Evolutionary conservation across 2,329 filamentous ascomycete species (phyloP), one percentile per base, ranked within the genome.

Genomic region (Fusarium albosuccineum): DNA sequence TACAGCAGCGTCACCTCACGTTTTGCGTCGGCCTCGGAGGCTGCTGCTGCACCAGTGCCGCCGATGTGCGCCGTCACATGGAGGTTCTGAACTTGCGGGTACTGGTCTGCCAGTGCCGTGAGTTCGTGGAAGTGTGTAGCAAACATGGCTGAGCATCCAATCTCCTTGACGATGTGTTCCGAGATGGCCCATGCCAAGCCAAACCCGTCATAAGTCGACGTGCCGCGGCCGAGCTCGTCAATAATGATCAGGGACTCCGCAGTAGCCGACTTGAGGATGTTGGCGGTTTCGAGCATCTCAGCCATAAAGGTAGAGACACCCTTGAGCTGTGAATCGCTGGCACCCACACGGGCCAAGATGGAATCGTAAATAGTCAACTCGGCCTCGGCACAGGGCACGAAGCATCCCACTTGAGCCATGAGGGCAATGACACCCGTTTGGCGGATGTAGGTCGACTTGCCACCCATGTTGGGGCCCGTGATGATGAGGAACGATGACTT

Each of bases 271-370:
- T 98, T 98, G 75, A 99, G 89, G 68, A 99, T 99, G 77, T 98
- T 98, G 70, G 96, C 94, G 2, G 96, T 99, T 78, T 99, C 96
- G 22, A 99, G 87, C 96, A 99, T 99, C 82, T 99, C 96, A 2
- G 96, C 96, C 97, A 99, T 99, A 79, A 99, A 99, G 0, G 96
- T 99, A 4, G 93, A 97, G 2, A 99, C 96, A 36, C 96, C 96
- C 81, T 98, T 98, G 66, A 99, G 90, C 79, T 98, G 96, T 7
- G 93, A 97, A 80, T 99, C 97, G 72, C 92, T 96, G 7, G 96
- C 97, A 41, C 97, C 96, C 0, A 99, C 96, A 71, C 96, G 92
- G 0, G 97, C 96, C 39, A 99, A 91, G 64, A 99, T 97, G 66
- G 93, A 96, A 81, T 99, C 96, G 77, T 97, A 99, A 60, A 99